These are phyloP conservation scores for Aspergillus coremiiformis DNA, from an alignment of 495 filamentous ascomycete genomes.

Conservation along the genomic window DNA sequence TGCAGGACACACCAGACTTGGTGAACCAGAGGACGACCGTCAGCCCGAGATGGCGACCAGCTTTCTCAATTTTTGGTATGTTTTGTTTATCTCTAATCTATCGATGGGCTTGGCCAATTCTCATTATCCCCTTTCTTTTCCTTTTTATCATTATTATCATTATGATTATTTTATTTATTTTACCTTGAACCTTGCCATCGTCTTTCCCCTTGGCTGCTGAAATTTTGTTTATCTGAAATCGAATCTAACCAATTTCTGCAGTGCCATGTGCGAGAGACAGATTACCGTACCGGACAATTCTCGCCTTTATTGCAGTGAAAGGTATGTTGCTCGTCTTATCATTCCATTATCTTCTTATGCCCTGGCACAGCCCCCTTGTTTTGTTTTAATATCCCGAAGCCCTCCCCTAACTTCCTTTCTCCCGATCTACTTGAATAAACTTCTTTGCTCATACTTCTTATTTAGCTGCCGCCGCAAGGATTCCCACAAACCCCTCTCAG, in stretches of 20 bases:
- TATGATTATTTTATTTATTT: neutral
- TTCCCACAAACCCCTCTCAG: slow-evolving; percentile 42
- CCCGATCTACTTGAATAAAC: neutral
- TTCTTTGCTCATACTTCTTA: slow-evolving; percentile 7
- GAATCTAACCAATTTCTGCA: slow-evolving; percentile 29
- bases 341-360: slow-evolving; percentile 5
- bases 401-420: slow-evolving; percentile 1
- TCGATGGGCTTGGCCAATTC: neutral
- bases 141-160: too few species aligned
- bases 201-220: slow-evolving; percentile 14
- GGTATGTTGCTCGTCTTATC: slow-evolving; percentile 28
- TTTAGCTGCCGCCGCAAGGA: slow-evolving; percentile 48
- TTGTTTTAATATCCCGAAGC: neutral
- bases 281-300: slow-evolving; percentile 56
- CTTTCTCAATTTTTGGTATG: slow-evolving; percentile 62
- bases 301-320: slow-evolving; percentile 52
- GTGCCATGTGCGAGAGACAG: slow-evolving; percentile 60
- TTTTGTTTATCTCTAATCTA: slow-evolving; percentile 8
- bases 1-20: slow-evolving; percentile 23
- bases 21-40: slow-evolving; percentile 37
- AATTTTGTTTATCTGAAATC: slow-evolving; percentile 17
- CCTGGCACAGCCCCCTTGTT: neutral
- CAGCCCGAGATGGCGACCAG: slow-evolving; percentile 49
- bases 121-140: slow-evolving; percentile 6
- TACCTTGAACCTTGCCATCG: slow-evolving; percentile 11